Percentiles rank a stretch among this genome's conserved stretches.
Conservation (phyloP, 2,329 filamentous ascomycete species). For the Stachybotrys echinatus region DNA sequence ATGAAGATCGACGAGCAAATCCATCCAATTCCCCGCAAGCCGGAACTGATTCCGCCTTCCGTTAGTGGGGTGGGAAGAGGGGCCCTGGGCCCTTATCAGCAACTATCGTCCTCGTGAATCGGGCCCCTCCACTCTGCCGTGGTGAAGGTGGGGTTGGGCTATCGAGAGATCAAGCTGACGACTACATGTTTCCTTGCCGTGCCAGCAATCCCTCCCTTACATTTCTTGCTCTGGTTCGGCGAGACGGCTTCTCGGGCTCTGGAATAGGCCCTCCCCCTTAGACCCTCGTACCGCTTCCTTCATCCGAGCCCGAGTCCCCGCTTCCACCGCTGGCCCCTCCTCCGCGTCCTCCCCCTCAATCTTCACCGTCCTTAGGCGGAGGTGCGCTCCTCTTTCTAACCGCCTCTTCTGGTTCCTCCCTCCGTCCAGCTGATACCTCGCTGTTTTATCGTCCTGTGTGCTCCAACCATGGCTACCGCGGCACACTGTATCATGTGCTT, state of each 20-base stretch:
- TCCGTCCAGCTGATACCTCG: not conserved
- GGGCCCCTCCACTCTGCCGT: not conserved
- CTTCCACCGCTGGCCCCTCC: too few species aligned
- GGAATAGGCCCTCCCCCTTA: too few species aligned
- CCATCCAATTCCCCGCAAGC: not conserved
- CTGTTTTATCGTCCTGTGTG: slow-evolving; percentile 4
- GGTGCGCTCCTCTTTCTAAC: not conserved
- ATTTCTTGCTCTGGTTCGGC: not conserved
- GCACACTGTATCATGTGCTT: slow-evolving; percentile 93
- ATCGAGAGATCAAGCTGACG: not conserved
- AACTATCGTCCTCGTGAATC: not conserved
- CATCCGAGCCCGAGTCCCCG: too few species aligned
- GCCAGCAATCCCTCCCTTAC: not conserved
- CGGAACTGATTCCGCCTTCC: not conserved
- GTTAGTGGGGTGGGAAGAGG: too few species aligned
- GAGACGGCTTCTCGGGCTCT: too few species aligned
- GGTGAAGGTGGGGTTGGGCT: not conserved
- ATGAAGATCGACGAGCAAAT: too few species aligned
- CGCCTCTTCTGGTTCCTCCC: not conserved
- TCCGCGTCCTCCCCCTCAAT: not conserved
- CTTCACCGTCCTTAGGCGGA: not conserved
- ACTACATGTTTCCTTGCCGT: not conserved
- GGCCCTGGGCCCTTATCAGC: not conserved
- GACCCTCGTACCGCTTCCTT: too few species aligned
- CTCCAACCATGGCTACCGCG: slow-evolving; percentile 65